Percentiles rank a stretch among this genome's conserved stretches.
These are phyloP conservation scores for Puya raimondii DNA, from an alignment of 176 grass and related monocot genomes.

Conservation along the genomic window DNA sequence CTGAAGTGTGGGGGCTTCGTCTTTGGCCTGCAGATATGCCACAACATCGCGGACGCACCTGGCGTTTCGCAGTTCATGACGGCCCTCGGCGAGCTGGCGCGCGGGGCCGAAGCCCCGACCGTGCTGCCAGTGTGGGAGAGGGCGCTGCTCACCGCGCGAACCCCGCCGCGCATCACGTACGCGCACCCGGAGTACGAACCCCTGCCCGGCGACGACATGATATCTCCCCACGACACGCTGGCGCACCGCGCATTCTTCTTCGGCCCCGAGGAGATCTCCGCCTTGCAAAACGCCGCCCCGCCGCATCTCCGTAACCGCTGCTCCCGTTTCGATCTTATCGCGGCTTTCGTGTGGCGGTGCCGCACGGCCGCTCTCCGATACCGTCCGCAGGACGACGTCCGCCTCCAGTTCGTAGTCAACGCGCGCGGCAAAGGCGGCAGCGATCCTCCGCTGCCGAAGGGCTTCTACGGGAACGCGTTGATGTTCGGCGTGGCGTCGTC, in stretches of 20 bases:
- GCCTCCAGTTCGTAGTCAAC: slow-evolving; percentile 24
- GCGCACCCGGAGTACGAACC: slow-evolving; percentile 16
- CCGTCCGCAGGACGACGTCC: not conserved
- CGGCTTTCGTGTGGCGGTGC: slow-evolving; percentile 19
- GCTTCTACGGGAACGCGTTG: slow-evolving; percentile 26
- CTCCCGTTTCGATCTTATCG: slow-evolving; percentile 23
- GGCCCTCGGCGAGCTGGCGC: slow-evolving; percentile 13
- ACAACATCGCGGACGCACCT: slow-evolving; percentile 18
- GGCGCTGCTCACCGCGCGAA: slow-evolving; percentile 3
- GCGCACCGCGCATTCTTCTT: slow-evolving; percentile 22
- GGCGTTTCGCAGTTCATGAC: slow-evolving; percentile 11
- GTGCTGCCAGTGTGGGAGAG: slow-evolving; percentile 15
- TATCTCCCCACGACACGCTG: not conserved
- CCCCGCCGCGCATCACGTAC: slow-evolving; percentile 12
- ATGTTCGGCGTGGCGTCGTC: not conserved
- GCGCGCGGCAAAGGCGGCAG: not conserved
- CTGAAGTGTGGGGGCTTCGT: slow-evolving; percentile 19
- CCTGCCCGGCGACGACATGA: not conserved
- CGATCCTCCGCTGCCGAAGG: not conserved
- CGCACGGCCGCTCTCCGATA: slow-evolving; percentile 19
- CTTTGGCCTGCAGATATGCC: slow-evolving; percentile 15
- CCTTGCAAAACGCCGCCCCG: not conserved
- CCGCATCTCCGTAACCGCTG: not conserved
- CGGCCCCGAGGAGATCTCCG: slow-evolving; percentile 16
- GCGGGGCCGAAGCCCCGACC: slow-evolving; percentile 7